phyloP scores from a whole-genome alignment of 129 eudicot species.

The Calendula officinalis region DNA sequence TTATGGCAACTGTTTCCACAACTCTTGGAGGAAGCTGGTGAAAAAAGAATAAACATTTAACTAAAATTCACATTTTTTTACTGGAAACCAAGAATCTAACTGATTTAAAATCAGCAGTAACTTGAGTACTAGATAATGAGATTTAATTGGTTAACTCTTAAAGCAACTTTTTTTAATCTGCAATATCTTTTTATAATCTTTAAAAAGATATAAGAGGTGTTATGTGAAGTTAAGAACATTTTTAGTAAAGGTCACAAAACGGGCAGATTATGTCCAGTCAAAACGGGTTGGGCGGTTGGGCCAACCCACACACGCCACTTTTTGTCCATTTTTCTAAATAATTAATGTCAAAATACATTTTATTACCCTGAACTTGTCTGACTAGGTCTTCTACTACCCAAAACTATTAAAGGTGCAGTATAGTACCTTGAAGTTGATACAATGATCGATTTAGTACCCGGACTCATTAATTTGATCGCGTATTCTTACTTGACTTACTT shows the following conservation, averaged over 20 bases:
- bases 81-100: not conserved
- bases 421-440: too few species aligned
- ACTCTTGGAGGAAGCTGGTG: slow-evolving; percentile 75
- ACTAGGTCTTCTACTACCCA: too few species aligned
- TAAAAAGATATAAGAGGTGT: not conserved
- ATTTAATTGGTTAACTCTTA: not conserved
- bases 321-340: not conserved
- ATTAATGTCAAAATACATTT: too few species aligned
- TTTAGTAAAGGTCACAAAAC: slow-evolving; percentile 2
- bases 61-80: slow-evolving; percentile 1
- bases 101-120: not conserved
- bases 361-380: too few species aligned
- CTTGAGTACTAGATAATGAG: slow-evolving; percentile 2
- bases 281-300: not conserved
- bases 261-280: not conserved
- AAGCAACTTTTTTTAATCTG: not conserved
- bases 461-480: too few species aligned
- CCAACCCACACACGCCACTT: not conserved
- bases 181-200: not conserved
- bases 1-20: slow-evolving; percentile 67
- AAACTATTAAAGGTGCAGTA: too few species aligned
- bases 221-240: slow-evolving; percentile 2
- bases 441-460: too few species aligned
- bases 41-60: slow-evolving; percentile 12
- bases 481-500: too few species aligned